Base-by-base conservation (phyloP, 805 yeast species). In the Saccharomycopsis sp. region DNA sequence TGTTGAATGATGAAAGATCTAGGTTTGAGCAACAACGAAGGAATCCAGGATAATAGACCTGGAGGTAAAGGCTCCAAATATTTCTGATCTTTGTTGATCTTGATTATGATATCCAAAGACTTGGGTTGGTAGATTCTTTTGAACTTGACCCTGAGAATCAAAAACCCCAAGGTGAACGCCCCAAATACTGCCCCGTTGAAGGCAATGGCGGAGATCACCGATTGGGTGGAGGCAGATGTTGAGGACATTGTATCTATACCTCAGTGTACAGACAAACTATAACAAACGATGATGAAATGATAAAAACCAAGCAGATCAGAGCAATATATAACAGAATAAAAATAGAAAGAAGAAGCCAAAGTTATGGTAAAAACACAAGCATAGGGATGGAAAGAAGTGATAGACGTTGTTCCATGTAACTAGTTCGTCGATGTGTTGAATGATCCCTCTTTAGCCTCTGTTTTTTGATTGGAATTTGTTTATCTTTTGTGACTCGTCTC, bases 61-160 rank as follows among this genome's bases (percentile, higher is more conserved):
- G 58, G 59, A 1, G 88, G 80, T 34, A 87, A 63, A 1, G 92
- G 86, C 22, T 73, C 77, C 0, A 96, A 94, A 47, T 71, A 70
- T 52, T 77, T 71, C 15, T 73, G 75, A 19, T 70, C 77, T 29
- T 65, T 61, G 34, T 72, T 77, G 34, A 83, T 60, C 46, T 77
- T 75, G 40, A 67, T 74, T 5, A 44, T 41, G 4, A 41, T 10
- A 5, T 18, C 30, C 13, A 77, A 67, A 0, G 88, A 70, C 52
- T 87, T 84, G 16, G 96, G 95, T 49, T 84, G 80, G 59, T 89
- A 89, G 34, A 87, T 80, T 49, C 94, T 67, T 53, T 71, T 73
- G 59, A 79, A 72, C 47, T 64, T 68, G 41, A 78, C 62, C 45
- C 96, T 66, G 41, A 89, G 58, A 1, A 82, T 30, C 20, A 89